phyloP scores from a whole-genome alignment of 1,284 basidiomycete genomes.

The Microbotryum intermedium region DNA sequence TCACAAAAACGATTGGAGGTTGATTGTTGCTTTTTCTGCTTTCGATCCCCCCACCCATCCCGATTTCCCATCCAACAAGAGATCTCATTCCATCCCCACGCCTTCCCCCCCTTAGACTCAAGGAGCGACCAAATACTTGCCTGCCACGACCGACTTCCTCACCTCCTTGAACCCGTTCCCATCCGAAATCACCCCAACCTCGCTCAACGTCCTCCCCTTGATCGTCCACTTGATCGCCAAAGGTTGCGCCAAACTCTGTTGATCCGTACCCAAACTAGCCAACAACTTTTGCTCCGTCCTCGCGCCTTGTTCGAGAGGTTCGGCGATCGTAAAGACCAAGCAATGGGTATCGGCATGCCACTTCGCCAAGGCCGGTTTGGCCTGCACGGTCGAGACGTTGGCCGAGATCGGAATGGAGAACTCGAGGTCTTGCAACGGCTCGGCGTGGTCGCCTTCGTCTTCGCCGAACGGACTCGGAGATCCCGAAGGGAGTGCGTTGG shows the following conservation, averaged over 20 bases:
- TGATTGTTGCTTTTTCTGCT: too few species aligned
- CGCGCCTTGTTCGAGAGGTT: slow-evolving; percentile 28
- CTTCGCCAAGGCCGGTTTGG: slow-evolving; percentile 43
- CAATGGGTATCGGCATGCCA: slow-evolving; percentile 39
- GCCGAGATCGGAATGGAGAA: slow-evolving; percentile 40
- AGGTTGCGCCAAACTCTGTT: slow-evolving; percentile 31
- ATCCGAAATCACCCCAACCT: slow-evolving; percentile 39
- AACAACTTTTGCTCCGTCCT: slow-evolving; percentile 42
- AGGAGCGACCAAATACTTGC: slow-evolving; percentile 40
- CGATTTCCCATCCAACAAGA: too few species aligned
- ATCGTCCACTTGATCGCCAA: slow-evolving; percentile 43
- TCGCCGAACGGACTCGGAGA: slow-evolving; percentile 9
- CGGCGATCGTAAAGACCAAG: slow-evolving; percentile 41
- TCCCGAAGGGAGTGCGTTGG: slow-evolving; percentile 27
- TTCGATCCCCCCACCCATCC: too few species aligned
- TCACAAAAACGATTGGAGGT: too few species aligned
- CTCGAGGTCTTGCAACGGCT: slow-evolving; percentile 34
- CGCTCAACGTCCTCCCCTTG: slow-evolving; percentile 39
- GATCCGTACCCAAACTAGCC: slow-evolving; percentile 43
- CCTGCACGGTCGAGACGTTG: slow-evolving; percentile 44
- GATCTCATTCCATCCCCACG: too few species aligned
- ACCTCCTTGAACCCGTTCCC: slow-evolving; percentile 38
- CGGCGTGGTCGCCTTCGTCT: slow-evolving; percentile 22
- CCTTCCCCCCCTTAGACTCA: background rate
- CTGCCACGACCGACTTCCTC: slow-evolving; percentile 31